Percentiles rank a stretch among this genome's conserved stretches.
Conservation (phyloP, 768 basidiomycete genomes). For the Lactarius psammicola region DNA sequence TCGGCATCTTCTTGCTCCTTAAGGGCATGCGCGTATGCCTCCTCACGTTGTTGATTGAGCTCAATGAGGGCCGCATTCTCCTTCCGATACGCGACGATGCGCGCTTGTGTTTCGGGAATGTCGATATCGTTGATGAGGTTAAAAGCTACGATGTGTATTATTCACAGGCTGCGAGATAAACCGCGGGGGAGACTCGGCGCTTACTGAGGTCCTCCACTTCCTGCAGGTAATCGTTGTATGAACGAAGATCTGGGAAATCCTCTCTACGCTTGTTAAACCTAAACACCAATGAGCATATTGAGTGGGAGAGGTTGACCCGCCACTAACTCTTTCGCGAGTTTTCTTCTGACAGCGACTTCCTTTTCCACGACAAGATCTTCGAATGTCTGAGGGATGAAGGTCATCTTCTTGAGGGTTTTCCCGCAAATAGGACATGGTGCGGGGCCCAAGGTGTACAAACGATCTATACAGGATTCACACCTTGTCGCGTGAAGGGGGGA, state of each 20-base stretch:
- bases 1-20: slow-evolving; percentile 82
- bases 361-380: slow-evolving; percentile 92
- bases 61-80: slow-evolving; percentile 84
- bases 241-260: slow-evolving; percentile 76
- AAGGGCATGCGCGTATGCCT: slow-evolving; percentile 67
- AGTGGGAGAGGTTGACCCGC: not conserved
- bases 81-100: slow-evolving; percentile 72
- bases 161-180: slow-evolving; percentile 20
- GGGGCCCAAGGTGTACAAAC: slow-evolving; percentile 92
- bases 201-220: slow-evolving; percentile 89
- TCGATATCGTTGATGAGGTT: slow-evolving; percentile 93
- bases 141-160: slow-evolving; percentile 51
- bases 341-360: slow-evolving; percentile 84
- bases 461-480: slow-evolving; percentile 99
- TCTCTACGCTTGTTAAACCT: slow-evolving; percentile 95
- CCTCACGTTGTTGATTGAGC: slow-evolving; percentile 79
- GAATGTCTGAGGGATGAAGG: slow-evolving; percentile 95
- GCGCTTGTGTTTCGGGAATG: slow-evolving; percentile 73
- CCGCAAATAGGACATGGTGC: slow-evolving; percentile 95
- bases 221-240: slow-evolving; percentile 95
- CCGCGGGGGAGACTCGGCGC: slow-evolving; percentile 36
- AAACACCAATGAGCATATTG: not conserved
- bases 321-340: slow-evolving; percentile 85
- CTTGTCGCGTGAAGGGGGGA: slow-evolving; percentile 39
- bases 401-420: slow-evolving; percentile 82